Percentiles rank a stretch among this genome's conserved stretches.
Conservation (phyloP, 2,329 filamentous ascomycete genomes). For the Helotiales sp. region DNA sequence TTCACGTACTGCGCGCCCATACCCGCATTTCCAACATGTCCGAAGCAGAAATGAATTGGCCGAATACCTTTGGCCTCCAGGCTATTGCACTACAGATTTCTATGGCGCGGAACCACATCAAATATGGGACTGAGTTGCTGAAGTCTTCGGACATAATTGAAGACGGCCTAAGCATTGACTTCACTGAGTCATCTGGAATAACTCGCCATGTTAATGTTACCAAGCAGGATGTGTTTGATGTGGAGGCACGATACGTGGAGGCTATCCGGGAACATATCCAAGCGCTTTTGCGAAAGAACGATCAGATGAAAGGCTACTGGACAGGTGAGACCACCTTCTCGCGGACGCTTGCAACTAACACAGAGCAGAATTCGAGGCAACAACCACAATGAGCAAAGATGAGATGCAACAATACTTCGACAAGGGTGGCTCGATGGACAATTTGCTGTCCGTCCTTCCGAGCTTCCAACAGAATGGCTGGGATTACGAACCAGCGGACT, state of each 20-base stretch:
- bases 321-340: background rate
- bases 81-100: background rate
- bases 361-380: background rate
- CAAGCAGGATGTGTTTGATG: constrained; percentile 5
- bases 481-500: constrained; percentile 1
- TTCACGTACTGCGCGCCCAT: background rate
- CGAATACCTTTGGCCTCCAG: background rate
- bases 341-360: background rate
- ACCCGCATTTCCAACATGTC: constrained; percentile 3
- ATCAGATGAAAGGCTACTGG: background rate
- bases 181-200: constrained; percentile 6
- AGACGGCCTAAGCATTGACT: background rate
- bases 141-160: background rate
- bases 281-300: background rate
- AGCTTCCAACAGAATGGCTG: background rate
- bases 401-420: background rate
- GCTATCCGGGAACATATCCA: background rate
- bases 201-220: constrained; percentile 11
- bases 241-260: constrained; percentile 1
- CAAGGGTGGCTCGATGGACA: background rate
- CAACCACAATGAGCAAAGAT: background rate
- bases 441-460: background rate
- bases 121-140: constrained; percentile 2
- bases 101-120: constrained; percentile 5
- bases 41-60: background rate